Conservation (phyloP, 1,284 basidiomycete species). For the Heterobasidion annosum region DNA sequence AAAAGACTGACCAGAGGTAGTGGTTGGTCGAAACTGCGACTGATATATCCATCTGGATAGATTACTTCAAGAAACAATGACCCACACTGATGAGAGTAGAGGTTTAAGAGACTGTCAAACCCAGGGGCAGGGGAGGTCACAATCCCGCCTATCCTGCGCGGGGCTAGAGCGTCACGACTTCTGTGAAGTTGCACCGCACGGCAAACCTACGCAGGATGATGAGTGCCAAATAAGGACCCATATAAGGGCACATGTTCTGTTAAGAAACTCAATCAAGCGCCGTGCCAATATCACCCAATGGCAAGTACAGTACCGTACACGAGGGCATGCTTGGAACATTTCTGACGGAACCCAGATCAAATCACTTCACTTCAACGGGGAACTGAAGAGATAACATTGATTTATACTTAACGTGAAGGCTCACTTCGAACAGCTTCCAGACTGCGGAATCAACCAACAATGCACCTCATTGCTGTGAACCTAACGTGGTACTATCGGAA, state of each 20-base stretch:
- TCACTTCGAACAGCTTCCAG: no score
- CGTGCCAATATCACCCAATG: background rate
- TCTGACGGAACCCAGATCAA: no score
- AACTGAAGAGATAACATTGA: no score
- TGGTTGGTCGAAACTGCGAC: background rate
- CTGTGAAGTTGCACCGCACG: background rate
- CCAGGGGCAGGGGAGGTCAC: background rate
- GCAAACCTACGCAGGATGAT: background rate
- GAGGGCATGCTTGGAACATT: no score
- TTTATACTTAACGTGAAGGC: no score
- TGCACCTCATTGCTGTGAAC: no score
- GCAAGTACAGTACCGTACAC: background rate
- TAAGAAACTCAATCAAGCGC: background rate
- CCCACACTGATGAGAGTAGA: background rate
- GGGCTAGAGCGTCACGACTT: background rate
- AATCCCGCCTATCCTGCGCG: background rate
- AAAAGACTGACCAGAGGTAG: background rate
- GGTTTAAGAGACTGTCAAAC: background rate
- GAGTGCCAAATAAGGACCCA: background rate
- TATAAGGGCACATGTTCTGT: background rate
- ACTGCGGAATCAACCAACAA: no score
- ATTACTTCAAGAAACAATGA: background rate
- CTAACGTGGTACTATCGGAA: conserved; percentile 37
- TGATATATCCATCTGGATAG: background rate
- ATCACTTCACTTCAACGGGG: no score